Base-by-base conservation (phyloP, 352 stramenopile species). In the Globisporangium ultimum region DNA sequence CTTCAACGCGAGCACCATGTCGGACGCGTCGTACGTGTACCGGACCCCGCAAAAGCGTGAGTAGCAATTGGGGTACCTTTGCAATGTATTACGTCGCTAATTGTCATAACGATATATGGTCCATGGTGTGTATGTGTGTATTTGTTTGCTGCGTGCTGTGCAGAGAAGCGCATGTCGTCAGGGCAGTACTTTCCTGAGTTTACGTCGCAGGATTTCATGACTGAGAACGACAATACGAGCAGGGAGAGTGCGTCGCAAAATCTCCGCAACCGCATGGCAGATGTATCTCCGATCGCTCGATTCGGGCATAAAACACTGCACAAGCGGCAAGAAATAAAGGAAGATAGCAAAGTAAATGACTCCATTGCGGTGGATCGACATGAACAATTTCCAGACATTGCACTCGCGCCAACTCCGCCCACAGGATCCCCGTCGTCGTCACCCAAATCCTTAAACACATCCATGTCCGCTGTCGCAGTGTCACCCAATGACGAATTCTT, bases 21-120 rank as follows among this genome's bases (percentile, higher is more conserved):
- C 64, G 28, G 52, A 74, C 43, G 64, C 55, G 17, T 93, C 83
- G 24, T 93, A 91, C 51, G 77, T 89, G 22, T 93, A 91, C 66
- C 68, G 56, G 24, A 93, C 83, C 0, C 80, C 83, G 2, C 55
- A 43, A 13, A 62, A 62, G 22, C 32, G 55, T 60, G 22, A 40
- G 55, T 60, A 11, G 38, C 54, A 68, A 53, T 53, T 61, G 53
- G 53, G 17, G 48, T 2, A 3, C 17, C 15, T 28, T 38, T 46
- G 21, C 54, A 21, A 11, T 38, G 18, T 14, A 55, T 38, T 54
- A 10, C 9, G 22, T 14, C 38, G 17, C 18, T 56, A 20, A 41
- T 43, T 58, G 10, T 28, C 18, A 11, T 36, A 15, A 36, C 28
- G 28, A 36, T 10, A 10, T 36, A 32, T 32, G 24, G 24, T 5